These are phyloP conservation scores for Phytophthora palmivora DNA, from an alignment of 352 stramenopile genomes.

Conservation along the genomic window DNA sequence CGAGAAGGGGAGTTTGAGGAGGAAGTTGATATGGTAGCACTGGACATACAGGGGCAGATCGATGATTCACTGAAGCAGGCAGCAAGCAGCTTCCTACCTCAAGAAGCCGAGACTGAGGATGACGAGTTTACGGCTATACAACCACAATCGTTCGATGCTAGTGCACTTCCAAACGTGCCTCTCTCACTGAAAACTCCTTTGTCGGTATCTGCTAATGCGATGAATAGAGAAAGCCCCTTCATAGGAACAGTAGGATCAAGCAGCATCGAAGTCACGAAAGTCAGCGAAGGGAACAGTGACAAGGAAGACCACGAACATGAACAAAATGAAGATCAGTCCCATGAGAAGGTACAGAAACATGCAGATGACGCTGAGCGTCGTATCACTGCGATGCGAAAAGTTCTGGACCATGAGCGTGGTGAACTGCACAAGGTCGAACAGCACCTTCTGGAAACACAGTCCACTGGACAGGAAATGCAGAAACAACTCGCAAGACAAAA, in stretches of 20 bases:
- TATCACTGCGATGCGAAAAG: slow-evolving; percentile 49
- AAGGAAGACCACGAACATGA: no score
- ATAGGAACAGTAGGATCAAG: slow-evolving; percentile 6
- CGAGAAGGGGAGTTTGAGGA: slow-evolving; percentile 36
- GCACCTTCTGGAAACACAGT: slow-evolving; percentile 45
- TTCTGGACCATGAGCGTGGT: slow-evolving; percentile 42
- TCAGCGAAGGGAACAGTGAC: no score
- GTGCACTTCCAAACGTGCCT: slow-evolving; percentile 22
- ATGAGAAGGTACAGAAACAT: slow-evolving; percentile 44
- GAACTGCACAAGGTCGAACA: slow-evolving; percentile 39
- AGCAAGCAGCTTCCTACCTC: slow-evolving; percentile 13
- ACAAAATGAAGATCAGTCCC: slow-evolving; percentile 23
- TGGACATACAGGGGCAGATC: background rate
- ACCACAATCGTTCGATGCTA: slow-evolving; percentile 17
- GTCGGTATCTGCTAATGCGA: background rate
- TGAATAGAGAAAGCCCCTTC: background rate
- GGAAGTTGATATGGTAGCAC: slow-evolving; percentile 8
- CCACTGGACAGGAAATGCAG: slow-evolving; percentile 42
- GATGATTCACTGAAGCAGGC: background rate
- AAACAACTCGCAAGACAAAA: slow-evolving; percentile 57
- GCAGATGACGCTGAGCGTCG: slow-evolving; percentile 43
- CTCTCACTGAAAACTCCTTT: slow-evolving; percentile 12
- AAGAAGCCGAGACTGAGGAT: slow-evolving; percentile 23
- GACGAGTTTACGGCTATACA: slow-evolving; percentile 21
- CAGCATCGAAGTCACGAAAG: slow-evolving; percentile 16